A percentile compares a stretch with the other conserved stretches of the same genome.
These are phyloP conservation scores for Olyra latifolia DNA, from an alignment of 176 grass and related monocot species.

Conservation along the genomic window DNA sequence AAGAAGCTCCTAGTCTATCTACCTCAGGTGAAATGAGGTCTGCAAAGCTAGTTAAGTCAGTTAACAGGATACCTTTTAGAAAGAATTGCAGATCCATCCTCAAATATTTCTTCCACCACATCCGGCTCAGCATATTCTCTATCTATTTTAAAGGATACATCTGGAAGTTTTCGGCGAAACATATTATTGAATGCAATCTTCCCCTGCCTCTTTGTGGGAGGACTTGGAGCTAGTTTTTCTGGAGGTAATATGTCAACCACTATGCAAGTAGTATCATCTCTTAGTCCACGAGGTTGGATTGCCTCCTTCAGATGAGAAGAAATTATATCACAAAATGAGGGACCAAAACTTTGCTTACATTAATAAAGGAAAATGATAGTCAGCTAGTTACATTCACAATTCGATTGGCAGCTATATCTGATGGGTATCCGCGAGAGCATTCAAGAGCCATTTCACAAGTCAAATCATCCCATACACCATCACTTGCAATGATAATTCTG, in stretches of 20 bases:
- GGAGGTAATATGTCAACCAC: constrained; percentile 83
- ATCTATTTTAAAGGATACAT: constrained; percentile 41
- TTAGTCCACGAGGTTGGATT: constrained; percentile 65
- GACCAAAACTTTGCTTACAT: constrained; percentile 17
- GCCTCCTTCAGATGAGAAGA: constrained; percentile 64
- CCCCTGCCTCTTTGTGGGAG: constrained; percentile 60
- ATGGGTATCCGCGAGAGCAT: constrained; percentile 68
- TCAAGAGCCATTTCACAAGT: constrained; percentile 66
- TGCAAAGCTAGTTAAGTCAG: background rate
- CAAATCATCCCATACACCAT: constrained; percentile 99
- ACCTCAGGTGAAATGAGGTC: background rate
- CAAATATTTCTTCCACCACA: constrained; percentile 97
- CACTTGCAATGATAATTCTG: constrained; percentile 89
- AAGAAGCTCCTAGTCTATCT: background rate
- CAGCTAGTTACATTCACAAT: constrained; percentile 76
- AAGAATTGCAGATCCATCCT: constrained; percentile 80
- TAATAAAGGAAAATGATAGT: constrained; percentile 17
- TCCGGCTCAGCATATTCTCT: constrained; percentile 65
- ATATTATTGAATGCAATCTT: constrained; percentile 71
- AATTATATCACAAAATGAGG: constrained; percentile 22
- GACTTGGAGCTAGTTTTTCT: constrained; percentile 59
- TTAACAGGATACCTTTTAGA: constrained; percentile 53
- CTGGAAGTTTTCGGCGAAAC: constrained; percentile 60
- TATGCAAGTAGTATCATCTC: constrained; percentile 98
- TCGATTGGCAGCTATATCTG: constrained; percentile 66